These are phyloP conservation scores for Clonostachys rhizophaga DNA, from an alignment of 2,329 filamentous ascomycete genomes.

Conservation along the genomic window DNA sequence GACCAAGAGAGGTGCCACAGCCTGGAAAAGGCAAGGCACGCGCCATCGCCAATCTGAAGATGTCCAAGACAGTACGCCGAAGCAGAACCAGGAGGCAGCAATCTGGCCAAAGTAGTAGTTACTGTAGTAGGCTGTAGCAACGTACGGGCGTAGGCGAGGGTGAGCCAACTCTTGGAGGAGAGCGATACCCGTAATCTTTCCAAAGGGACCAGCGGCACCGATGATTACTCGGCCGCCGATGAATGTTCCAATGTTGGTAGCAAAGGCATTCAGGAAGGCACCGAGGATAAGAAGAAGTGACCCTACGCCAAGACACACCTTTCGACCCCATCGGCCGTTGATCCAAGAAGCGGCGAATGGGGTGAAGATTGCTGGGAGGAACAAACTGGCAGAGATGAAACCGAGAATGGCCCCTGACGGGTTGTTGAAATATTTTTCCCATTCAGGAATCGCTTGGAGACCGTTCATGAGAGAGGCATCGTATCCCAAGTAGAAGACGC, in stretches of 20 bases:
- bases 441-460: constrained; percentile 6
- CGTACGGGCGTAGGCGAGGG: constrained; percentile 3
- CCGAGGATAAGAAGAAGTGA: constrained; percentile 16
- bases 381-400: constrained; percentile 30
- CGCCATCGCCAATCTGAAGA: constrained; percentile 1
- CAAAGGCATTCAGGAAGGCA: constrained; percentile 7
- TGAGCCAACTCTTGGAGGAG: constrained; percentile 3
- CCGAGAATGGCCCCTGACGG: constrained; percentile 16
- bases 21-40: neutral
- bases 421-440: constrained; percentile 14
- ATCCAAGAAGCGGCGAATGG: constrained; percentile 13
- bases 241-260: constrained; percentile 34
- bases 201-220: constrained; percentile 45
- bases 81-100: constrained; percentile 27
- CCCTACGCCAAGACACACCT: constrained; percentile 15
- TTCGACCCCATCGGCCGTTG: constrained; percentile 15
- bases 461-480: constrained; percentile 7
- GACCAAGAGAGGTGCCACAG: neutral
- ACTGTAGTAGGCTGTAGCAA: constrained; percentile 6
- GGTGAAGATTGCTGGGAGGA: constrained; percentile 33
- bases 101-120: constrained; percentile 35
- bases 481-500: constrained; percentile 4
- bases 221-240: constrained; percentile 43
- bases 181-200: constrained; percentile 3
- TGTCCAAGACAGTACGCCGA: neutral